Evolutionary conservation across 1,284 basidiomycete genomes (phyloP), one percentile per base, ranked within the genome.

Genomic region (Takashimella tepidaria): DNA sequence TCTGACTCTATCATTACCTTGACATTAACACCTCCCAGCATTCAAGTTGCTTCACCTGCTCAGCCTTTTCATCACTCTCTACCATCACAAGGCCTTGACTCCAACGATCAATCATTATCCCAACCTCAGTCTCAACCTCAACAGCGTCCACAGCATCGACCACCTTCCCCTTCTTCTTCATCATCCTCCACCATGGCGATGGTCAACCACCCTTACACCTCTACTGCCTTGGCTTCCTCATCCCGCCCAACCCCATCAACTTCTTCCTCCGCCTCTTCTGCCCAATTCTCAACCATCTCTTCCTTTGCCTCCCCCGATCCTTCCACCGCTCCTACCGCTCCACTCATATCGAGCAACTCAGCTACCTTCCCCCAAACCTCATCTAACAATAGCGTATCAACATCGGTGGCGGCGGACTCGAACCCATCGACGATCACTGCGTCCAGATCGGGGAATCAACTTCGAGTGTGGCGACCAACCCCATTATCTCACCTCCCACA

Each of bases 401-500:
- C 43, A 3, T 19, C 50, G 13, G 43, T 25, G 1, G 47, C 13
- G 16, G 47, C 22, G n/a, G 47, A n/a, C 19, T 8, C 22, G 31
- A n/a, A 16, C 16, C 27, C 53, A 10, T 23, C 27, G 0, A 47
- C 49, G 12, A 55, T 45, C 4, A 12, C 45, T 4, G 19, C 37
- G 12, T 10, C 40, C 49, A 24, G 23, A 41, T 22, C 25, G 31
- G 11, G 13, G 19, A 19, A 19, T 10, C 40, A 41, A 20, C 47
- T 5, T 53, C 61, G 25, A 45, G 46, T 11, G 31, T 69, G 67
- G 67, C 49, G 59, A 49, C 62, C 60, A 0, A 69, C 67, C 4
- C 19, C 55, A 3, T 63, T 66, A 12, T 12, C 37, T 2, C 27
- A 53, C 22, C 40, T 66, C 5, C 49, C 53, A n/a, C 27, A 51